Evolutionary conservation across 208 protist genomes (phyloP).

Genomic region (Leishmania gerbilli): DNA sequence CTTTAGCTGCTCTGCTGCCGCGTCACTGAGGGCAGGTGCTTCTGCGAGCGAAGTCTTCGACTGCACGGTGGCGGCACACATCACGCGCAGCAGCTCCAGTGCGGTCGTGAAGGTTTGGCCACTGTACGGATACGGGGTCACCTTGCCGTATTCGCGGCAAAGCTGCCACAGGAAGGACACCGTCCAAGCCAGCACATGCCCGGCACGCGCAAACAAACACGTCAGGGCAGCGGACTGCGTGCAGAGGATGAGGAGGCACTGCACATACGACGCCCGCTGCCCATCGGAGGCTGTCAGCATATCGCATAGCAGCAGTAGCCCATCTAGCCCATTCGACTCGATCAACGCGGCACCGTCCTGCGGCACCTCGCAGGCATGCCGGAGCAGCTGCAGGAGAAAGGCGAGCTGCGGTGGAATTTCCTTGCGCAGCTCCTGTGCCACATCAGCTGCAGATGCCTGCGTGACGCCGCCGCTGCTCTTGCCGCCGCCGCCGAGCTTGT

Average conservation of each 20-base stretch:
- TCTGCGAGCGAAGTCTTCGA: not conserved
- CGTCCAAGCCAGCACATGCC: conserved; percentile 62
- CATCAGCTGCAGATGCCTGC: conserved; percentile 48
- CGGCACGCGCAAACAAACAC: conserved; percentile 43
- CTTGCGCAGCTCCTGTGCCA: conserved; percentile 50
- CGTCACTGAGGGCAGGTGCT: not conserved
- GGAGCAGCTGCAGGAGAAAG: conserved; percentile 61
- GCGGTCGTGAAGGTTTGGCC: conserved; percentile 60
- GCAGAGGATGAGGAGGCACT: conserved; percentile 48
- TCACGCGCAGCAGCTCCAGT: conserved; percentile 37
- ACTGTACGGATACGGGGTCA: conserved; percentile 44
- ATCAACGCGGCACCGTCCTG: conserved; percentile 73
- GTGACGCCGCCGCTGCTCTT: conserved; percentile 21
- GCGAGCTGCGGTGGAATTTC: conserved; percentile 65
- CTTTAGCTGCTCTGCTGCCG: conserved; percentile 15
- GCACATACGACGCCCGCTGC: conserved; percentile 50
- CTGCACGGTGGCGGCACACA: conserved; percentile 21
- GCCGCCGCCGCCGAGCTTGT: conserved; percentile 1
- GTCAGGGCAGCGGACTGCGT: conserved; percentile 54
- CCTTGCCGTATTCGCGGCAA: conserved; percentile 58
- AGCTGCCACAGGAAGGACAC: conserved; percentile 65
- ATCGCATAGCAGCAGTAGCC: conserved; percentile 63
- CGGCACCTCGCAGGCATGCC: conserved; percentile 63
- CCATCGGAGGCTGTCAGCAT: conserved; percentile 62
- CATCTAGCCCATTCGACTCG: conserved; percentile 49